Evolutionary conservation across 495 filamentous ascomycete genomes (phyloP).

Genomic region (Hamigera avellanea): DNA sequence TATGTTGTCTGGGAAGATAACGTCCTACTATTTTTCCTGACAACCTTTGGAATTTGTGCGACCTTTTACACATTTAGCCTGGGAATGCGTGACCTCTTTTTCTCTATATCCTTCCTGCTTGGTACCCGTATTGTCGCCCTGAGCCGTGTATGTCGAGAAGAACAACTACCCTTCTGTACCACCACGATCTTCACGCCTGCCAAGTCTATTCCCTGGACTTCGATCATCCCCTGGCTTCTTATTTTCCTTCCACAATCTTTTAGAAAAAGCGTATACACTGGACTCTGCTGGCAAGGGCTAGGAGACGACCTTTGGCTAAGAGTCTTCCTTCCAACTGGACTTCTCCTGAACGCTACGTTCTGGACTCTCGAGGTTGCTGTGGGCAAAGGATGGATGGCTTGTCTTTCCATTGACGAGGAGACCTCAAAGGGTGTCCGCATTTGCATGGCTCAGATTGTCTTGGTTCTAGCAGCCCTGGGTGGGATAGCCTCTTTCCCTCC

Average conservation of each 20-base stretch:
- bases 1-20: constrained; percentile 99
- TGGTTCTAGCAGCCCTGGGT: too few species aligned
- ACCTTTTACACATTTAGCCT: constrained; percentile 56
- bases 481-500: too few species aligned
- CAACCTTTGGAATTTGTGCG: constrained; percentile 80
- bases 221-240: constrained; percentile 64
- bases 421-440: constrained; percentile 63
- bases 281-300: constrained; percentile 78
- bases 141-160: constrained; percentile 89
- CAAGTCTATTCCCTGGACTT: constrained; percentile 84
- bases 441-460: constrained; percentile 67
- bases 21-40: constrained; percentile 86
- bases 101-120: constrained; percentile 76
- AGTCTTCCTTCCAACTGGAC: constrained; percentile 62
- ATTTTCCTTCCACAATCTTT: constrained; percentile 64
- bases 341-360: constrained; percentile 68
- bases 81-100: constrained; percentile 68
- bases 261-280: constrained; percentile 62
- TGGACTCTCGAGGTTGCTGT: constrained; percentile 86
- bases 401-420: constrained; percentile 50
- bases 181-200: constrained; percentile 92
- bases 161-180: constrained; percentile 93
- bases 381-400: constrained; percentile 84
- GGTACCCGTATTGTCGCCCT: constrained; percentile 73
- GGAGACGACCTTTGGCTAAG: constrained; percentile 76